Conservation (phyloP, 768 basidiomycete species). For the Lactarius hatsudake region DNA sequence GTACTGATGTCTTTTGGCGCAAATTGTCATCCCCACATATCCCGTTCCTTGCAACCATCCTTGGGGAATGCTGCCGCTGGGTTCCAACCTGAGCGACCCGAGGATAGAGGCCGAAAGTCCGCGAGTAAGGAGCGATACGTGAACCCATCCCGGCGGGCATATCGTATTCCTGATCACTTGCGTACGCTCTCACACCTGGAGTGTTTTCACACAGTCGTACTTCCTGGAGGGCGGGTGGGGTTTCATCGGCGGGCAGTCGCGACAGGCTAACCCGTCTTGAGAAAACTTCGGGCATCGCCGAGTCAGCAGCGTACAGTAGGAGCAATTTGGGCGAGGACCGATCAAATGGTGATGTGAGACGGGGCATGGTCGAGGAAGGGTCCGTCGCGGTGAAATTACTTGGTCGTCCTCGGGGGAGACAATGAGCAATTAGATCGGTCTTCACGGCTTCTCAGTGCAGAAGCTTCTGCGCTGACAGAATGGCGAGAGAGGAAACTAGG, state of each 20-base stretch:
- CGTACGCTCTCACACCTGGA: not conserved
- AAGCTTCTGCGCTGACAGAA: not conserved
- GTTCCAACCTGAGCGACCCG: not conserved
- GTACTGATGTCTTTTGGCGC: not conserved
- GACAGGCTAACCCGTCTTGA: not conserved
- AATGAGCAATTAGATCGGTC: not conserved
- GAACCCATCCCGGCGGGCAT: not conserved
- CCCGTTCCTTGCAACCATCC: not conserved
- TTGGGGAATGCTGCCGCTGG: not conserved
- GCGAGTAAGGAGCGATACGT: constrained; percentile 2
- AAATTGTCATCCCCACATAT: not conserved
- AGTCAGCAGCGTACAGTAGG: not conserved
- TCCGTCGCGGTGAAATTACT: constrained; percentile 7
- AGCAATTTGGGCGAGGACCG: not conserved
- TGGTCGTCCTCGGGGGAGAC: not conserved
- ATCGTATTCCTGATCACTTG: not conserved
- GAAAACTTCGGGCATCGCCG: not conserved
- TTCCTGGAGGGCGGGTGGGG: not conserved
- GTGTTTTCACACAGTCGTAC: not conserved
- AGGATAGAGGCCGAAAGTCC: constrained; percentile 4
- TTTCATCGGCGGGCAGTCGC: not conserved
- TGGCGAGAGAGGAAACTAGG: constrained; percentile 3
- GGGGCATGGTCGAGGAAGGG: constrained; percentile 27
- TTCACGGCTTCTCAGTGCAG: not conserved
- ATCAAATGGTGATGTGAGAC: not conserved